Evolutionary conservation across 2,329 filamentous ascomycete species (phyloP).

Genomic region (Pseudocercospora vitis): DNA sequence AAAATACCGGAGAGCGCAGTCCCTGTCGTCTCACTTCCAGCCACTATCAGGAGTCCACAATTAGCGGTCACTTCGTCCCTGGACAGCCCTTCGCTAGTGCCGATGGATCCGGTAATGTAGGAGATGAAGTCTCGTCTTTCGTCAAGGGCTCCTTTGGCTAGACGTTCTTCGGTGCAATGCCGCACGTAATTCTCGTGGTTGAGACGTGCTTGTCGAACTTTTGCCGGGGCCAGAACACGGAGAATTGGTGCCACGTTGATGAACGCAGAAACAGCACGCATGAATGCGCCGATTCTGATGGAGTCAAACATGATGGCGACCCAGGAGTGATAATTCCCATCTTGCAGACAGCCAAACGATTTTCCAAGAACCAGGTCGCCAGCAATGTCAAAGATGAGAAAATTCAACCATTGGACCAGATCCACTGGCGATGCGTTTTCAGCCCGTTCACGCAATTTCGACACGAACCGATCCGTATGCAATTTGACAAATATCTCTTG

Average conservation of each 20-base stretch:
- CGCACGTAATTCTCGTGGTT: no score
- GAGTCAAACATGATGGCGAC: slow-evolving; percentile 27
- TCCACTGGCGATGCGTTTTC: slow-evolving; percentile 25
- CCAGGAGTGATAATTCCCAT: slow-evolving; percentile 26
- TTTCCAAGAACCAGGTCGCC: slow-evolving; percentile 34
- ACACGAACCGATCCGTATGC: no score
- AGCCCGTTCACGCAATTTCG: slow-evolving; percentile 20
- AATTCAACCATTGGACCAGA: slow-evolving; percentile 30
- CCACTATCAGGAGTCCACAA: slow-evolving; percentile 38
- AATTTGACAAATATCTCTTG: slow-evolving; percentile 31
- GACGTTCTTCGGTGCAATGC: no score
- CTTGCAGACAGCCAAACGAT: slow-evolving; percentile 28
- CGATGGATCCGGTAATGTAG: slow-evolving; percentile 25
- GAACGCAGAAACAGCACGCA: no score
- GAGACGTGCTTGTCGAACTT: slow-evolving; percentile 32
- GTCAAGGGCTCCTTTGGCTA: no score
- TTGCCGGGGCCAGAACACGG: slow-evolving; percentile 19
- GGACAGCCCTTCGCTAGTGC: slow-evolving; percentile 33
- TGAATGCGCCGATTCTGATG: slow-evolving; percentile 22
- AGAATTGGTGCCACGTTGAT: slow-evolving; percentile 24
- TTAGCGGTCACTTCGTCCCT: slow-evolving; percentile 39
- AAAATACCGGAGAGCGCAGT: slow-evolving; percentile 37
- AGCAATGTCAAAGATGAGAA: slow-evolving; percentile 33
- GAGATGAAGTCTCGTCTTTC: no score
- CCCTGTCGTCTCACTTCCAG: slow-evolving; percentile 42